Percentiles rank a stretch among this genome's conserved stretches.
Evolutionary conservation across 1,139 yeast genomes (phyloP).

Genomic region (Blastobotrys elegans): DNA sequence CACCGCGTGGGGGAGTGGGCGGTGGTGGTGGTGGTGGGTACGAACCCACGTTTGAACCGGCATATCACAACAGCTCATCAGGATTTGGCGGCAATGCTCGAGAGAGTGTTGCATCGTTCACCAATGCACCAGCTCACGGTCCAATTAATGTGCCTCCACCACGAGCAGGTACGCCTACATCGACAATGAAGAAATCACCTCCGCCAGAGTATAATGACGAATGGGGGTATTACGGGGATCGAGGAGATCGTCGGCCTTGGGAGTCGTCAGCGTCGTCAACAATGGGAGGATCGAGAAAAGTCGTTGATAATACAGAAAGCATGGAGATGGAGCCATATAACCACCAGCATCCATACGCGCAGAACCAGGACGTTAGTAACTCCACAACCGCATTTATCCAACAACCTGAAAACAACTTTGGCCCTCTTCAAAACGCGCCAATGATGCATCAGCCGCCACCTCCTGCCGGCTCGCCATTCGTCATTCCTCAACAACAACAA

Average conservation of each 20-base stretch:
- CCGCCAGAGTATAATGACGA: constrained; percentile 14
- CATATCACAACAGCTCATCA: constrained; percentile 5
- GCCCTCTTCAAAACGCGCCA: not conserved
- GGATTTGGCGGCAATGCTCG: constrained; percentile 5
- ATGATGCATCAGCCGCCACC: constrained; percentile 1
- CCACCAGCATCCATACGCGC: constrained; percentile 4
- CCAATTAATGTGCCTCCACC: not conserved
- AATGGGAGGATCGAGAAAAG: too few relatives aligned
- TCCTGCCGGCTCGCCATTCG: constrained; percentile 4
- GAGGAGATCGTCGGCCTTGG: constrained; percentile 15
- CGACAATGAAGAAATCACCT: constrained; percentile 7
- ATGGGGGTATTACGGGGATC: constrained; percentile 23
- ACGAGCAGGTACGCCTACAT: constrained; percentile 3
- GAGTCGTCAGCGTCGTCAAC: not conserved
- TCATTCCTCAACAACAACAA: too few relatives aligned
- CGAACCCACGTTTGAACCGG: constrained; percentile 10
- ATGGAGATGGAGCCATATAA: constrained; percentile 19
- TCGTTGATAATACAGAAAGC: constrained; percentile 12
- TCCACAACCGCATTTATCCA: constrained; percentile 2
- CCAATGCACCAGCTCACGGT: not conserved
- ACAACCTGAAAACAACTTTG: constrained; percentile 2
- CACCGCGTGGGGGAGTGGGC: not conserved
- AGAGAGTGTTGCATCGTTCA: not conserved
- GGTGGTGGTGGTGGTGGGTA: not conserved
- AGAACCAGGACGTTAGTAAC: not conserved